Conservation (phyloP, 106 monocot genomes). For the Platanthera zijinensis region DNA sequence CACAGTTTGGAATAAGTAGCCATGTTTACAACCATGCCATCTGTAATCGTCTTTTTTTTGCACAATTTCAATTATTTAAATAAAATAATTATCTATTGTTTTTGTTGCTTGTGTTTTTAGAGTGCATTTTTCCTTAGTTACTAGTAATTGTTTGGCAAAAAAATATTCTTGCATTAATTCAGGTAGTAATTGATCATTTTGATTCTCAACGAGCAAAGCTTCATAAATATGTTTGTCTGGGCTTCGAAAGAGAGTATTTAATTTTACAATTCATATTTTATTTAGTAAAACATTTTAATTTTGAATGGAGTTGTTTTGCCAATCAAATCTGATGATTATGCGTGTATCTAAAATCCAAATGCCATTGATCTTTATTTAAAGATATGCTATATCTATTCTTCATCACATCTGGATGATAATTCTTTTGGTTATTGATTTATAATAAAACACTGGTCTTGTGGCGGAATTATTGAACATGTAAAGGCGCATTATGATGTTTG, state of each 20-base stretch:
- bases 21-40: neutral
- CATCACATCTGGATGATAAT: neutral
- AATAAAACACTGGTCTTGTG: neutral
- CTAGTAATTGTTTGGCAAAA: neutral
- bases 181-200: neutral
- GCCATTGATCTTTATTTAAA: neutral
- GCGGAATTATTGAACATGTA: neutral
- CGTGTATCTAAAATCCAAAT: neutral
- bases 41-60: neutral
- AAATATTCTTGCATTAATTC: neutral
- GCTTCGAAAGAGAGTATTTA: neutral
- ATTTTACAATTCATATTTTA: neutral
- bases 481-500: neutral
- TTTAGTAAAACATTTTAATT: neutral
- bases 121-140: neutral
- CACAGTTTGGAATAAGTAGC: neutral
- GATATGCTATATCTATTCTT: neutral
- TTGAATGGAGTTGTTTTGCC: neutral
- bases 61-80: neutral
- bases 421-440: neutral
- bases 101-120: neutral
- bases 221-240: neutral
- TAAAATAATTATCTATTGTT: neutral
- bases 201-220: neutral
- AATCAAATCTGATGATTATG: neutral